phyloP scores from a whole-genome alignment of 139 green algal species.

The Pseudopediastrum boryanum region DNA sequence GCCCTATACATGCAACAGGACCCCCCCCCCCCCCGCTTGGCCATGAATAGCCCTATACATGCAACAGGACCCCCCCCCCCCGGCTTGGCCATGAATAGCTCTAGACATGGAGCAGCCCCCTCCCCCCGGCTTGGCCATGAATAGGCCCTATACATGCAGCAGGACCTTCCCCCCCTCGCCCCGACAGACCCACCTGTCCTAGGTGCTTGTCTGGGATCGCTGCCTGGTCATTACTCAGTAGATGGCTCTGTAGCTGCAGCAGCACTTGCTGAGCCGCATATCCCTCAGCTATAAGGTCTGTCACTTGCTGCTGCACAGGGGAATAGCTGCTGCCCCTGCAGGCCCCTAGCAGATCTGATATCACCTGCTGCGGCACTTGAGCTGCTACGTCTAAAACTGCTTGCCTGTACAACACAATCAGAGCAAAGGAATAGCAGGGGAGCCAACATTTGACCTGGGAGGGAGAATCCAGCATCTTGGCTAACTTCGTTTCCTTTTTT shows the following conservation, averaged over 20 bases:
- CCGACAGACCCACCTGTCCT: conserved; percentile 19
- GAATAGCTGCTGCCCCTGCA: conserved; percentile 44
- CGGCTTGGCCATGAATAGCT: conserved; percentile 13
- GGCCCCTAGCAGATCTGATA: conserved; percentile 39
- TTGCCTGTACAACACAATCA: conserved; percentile 37
- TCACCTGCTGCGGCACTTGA: conserved; percentile 56
- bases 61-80: background rate
- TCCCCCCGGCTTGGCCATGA: background rate
- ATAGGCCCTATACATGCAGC: no score
- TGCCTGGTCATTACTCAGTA: no score
- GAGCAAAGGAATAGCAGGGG: background rate
- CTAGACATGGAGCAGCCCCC: background rate
- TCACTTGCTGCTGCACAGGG: conserved; percentile 56
- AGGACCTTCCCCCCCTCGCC: background rate
- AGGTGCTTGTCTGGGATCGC: conserved; percentile 42
- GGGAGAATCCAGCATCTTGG: background rate
- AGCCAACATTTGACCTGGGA: background rate
- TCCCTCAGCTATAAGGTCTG: conserved; percentile 76
- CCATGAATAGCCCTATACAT: background rate
- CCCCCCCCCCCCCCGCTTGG: background rate
- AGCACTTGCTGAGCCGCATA: conserved; percentile 79
- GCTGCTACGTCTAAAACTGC: conserved; percentile 60
- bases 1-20: no score
- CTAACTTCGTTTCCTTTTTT: background rate
- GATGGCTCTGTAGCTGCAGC: conserved; percentile 74